These are phyloP conservation scores for Angomonas ambiguus DNA, from an alignment of 208 protist genomes.

Conservation along the genomic window DNA sequence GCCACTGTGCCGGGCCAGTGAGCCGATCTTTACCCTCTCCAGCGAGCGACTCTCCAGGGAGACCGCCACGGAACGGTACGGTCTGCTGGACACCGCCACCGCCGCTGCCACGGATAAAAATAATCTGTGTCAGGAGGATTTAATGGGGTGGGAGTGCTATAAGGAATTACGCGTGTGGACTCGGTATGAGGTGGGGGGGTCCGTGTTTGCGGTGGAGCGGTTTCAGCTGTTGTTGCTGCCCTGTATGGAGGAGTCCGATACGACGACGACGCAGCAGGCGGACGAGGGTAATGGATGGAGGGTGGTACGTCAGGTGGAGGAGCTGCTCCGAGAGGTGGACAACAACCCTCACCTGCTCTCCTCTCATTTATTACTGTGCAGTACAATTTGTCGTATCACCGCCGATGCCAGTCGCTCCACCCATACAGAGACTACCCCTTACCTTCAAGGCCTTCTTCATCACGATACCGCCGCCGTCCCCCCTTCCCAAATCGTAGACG, in stretches of 20 bases:
- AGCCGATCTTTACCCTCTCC: not conserved
- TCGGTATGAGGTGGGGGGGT: not conserved
- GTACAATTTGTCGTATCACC: too few species aligned
- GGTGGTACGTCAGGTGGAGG: not conserved
- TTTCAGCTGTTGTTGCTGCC: constrained; percentile 1
- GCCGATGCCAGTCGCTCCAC: too few species aligned
- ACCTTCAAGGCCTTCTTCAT: too few species aligned
- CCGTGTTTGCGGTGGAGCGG: not conserved
- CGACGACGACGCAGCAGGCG: not conserved
- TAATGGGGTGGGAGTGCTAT: not conserved
- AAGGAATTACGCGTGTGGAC: not conserved
- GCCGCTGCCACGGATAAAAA: not conserved
- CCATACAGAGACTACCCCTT: too few species aligned
- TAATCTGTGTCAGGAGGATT: not conserved
- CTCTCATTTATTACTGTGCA: too few species aligned
- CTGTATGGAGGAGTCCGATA: not conserved
- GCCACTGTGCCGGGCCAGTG: not conserved
- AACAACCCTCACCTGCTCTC: too few species aligned
- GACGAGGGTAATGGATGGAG: not conserved
- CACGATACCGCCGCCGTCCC: too few species aligned
- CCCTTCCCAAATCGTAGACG: too few species aligned
- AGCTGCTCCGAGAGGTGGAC: too few species aligned
- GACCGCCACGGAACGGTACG: not conserved
- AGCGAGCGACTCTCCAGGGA: not conserved
- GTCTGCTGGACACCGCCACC: not conserved